A percentile compares a stretch with the other conserved stretches of the same genome.
These are phyloP conservation scores for Dactylellina parvicollis DNA, from an alignment of 2,329 filamentous ascomycete species.

Conservation along the genomic window DNA sequence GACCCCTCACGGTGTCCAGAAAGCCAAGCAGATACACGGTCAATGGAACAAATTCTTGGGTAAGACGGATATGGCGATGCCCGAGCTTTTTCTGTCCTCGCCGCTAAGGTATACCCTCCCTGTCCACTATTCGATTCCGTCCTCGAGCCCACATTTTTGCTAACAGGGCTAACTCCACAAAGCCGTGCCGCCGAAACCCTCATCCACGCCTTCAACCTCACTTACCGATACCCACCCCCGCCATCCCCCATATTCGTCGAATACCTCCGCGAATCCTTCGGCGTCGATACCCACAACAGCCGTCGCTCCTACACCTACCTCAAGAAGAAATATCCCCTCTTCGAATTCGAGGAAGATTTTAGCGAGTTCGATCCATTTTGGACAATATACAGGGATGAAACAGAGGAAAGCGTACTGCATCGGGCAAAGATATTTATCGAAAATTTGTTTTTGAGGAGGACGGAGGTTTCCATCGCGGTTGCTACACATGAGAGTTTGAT, in stretches of 20 bases:
- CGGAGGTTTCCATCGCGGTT: conserved; percentile 33
- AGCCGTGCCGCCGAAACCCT: conserved; percentile 51
- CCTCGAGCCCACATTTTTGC: conserved; percentile 5
- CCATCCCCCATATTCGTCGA: conserved; percentile 49
- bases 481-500: conserved; percentile 46
- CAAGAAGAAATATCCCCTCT: conserved; percentile 47
- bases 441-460: conserved; percentile 39
- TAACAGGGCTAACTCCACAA: neutral
- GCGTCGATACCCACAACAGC: conserved; percentile 50
- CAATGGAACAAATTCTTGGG: conserved; percentile 42
- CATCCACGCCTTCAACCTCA: conserved; percentile 44
- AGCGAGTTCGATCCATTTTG: conserved; percentile 46
- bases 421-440: conserved; percentile 51
- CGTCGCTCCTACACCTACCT: conserved; percentile 42
- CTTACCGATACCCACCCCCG: conserved; percentile 20
- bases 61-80: conserved; percentile 20
- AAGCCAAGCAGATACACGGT: conserved; percentile 28
- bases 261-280: conserved; percentile 49
- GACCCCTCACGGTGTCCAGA: conserved; percentile 32
- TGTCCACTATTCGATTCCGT: neutral
- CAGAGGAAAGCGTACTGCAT: conserved; percentile 32
- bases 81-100: conserved; percentile 48
- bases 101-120: conserved; percentile 34
- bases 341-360: conserved; percentile 48
- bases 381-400: conserved; percentile 48